Conservation (phyloP, 2,329 filamentous ascomycete genomes). For the Pseudonectria foliicola region DNA sequence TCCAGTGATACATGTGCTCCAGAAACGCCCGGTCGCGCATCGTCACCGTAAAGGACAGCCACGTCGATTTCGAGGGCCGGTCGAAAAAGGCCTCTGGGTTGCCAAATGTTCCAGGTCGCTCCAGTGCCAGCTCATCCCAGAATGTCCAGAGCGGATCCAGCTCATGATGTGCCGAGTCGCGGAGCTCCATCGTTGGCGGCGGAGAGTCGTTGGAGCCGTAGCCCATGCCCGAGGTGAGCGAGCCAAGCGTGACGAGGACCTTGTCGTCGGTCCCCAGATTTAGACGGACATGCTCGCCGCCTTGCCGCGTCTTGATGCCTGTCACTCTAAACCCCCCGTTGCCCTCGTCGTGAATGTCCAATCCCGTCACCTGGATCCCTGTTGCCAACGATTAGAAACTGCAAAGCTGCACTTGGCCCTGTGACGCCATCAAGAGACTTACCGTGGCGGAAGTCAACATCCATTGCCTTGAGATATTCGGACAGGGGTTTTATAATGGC, state of each 20-base stretch:
- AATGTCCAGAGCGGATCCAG: slow-evolving; percentile 18
- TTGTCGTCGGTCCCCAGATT: slow-evolving; percentile 8
- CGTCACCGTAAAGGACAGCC: slow-evolving; percentile 19
- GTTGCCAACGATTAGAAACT: slow-evolving; percentile 5
- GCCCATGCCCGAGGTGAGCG: slow-evolving; percentile 20
- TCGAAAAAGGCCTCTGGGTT: slow-evolving; percentile 22
- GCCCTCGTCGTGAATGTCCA: slow-evolving; percentile 16
- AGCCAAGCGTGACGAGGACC: slow-evolving; percentile 17
- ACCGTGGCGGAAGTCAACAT: slow-evolving; percentile 21
- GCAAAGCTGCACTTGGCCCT: too few relatives aligned
- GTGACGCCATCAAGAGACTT: neutral
- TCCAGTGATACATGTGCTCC: slow-evolving; percentile 16
- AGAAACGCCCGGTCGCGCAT: slow-evolving; percentile 17
- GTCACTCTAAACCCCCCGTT: slow-evolving; percentile 12
- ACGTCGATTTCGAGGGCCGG: slow-evolving; percentile 20
- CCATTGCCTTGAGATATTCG: slow-evolving; percentile 20
- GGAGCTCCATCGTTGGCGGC: slow-evolving; percentile 19
- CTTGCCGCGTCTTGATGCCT: slow-evolving; percentile 14
- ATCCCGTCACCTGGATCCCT: slow-evolving; percentile 19
- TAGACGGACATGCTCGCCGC: slow-evolving; percentile 8
- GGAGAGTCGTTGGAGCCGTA: slow-evolving; percentile 17
- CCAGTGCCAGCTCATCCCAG: slow-evolving; percentile 17
- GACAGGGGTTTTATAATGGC: slow-evolving; percentile 20
- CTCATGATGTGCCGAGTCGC: slow-evolving; percentile 20
- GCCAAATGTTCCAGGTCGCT: slow-evolving; percentile 15